These are phyloP conservation scores for Talaromyces verruculosus DNA, from an alignment of 2,329 filamentous ascomycete genomes.

Conservation along the genomic window DNA sequence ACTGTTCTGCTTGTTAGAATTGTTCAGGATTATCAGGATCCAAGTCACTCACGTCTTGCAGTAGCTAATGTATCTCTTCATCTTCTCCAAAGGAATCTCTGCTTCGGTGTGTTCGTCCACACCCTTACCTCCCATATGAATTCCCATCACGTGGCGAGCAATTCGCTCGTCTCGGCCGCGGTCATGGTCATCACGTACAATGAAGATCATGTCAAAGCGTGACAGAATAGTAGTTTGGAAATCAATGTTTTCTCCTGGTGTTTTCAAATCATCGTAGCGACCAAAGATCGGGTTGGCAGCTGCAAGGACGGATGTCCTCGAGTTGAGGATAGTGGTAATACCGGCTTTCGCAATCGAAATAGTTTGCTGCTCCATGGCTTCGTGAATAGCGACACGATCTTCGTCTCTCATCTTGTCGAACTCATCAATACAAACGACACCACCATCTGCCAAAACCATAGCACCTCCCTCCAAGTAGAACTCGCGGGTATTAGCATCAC, in stretches of 20 bases:
- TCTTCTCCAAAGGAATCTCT: slow-evolving; percentile 91
- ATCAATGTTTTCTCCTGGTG: slow-evolving; percentile 96
- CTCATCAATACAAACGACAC: slow-evolving; percentile 97
- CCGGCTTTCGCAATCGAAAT: slow-evolving; percentile 98
- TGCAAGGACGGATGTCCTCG: slow-evolving; percentile 88
- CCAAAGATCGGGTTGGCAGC: slow-evolving; percentile 98
- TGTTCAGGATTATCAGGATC: background rate
- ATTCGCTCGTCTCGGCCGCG: slow-evolving; percentile 87
- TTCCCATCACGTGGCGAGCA: slow-evolving; percentile 93
- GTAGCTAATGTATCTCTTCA: slow-evolving; percentile 96
- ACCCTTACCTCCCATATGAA: slow-evolving; percentile 88
- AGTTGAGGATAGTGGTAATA: slow-evolving; percentile 97
- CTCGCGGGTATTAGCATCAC: slow-evolving; percentile 86
- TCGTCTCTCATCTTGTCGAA: slow-evolving; percentile 99
- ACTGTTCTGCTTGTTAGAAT: slow-evolving; percentile 47
- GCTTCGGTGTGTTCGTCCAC: slow-evolving; percentile 79
- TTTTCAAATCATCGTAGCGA: slow-evolving; percentile 96
- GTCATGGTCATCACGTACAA: slow-evolving; percentile 93
- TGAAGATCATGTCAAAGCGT: slow-evolving; percentile 99
- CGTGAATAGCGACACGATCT: slow-evolving; percentile 95
- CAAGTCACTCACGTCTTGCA: slow-evolving; percentile 74
- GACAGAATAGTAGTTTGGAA: slow-evolving; percentile 98
- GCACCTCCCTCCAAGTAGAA: slow-evolving; percentile 98
- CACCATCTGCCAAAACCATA: slow-evolving; percentile 96
- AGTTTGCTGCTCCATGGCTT: slow-evolving; percentile 99